Evolutionary conservation across 441 rosid genomes (phyloP), one percentile per base, ranked within the genome.

Genomic region (Monsonia emarginata): DNA sequence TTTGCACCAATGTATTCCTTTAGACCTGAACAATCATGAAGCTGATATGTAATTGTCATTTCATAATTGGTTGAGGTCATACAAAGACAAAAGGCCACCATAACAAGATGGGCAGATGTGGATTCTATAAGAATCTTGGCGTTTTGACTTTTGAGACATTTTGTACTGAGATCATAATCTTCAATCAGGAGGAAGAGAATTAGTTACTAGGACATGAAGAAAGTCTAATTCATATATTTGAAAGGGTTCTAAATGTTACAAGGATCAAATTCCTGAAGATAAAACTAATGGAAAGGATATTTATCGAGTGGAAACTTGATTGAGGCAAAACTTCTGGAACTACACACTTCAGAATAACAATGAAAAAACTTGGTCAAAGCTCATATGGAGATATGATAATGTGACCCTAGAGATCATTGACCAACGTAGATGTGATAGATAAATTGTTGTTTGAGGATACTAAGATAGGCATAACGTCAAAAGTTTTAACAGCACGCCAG

Each of bases 1-100:
- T 88, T 95, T 72, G 98, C 99, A 76, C 88, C 94, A 60, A 95
- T 80, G 73, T 87, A 95, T 78, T 95, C 98, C 77, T 91, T 91
- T 72, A 95, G 80, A 79, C 96, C 99, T 91, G 85, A 72, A 67
- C 52, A 76, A 72, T 24, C 54, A 72, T 65, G 62, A 73, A 76
- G 64, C 68, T 69, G 46, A 57, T 61, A 65, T 28, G 27, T 56
- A 34, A 80, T 1, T 16, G 11, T 59, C 63, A 46, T 60, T 60
- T 56, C 9, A 34, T 19, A 66, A 54, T 4, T 6, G 27, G 13
- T n/a, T 54, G 59, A 54, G 59, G 30, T 10, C 7, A 10, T 22
- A 10, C 60, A 54, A 54, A 54, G 60, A 24, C 60, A 11, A 10
- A 54, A 3, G 30, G 27, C 5, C 4, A 56, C 18, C 61, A 56